Evolutionary conservation across 176 grass and related monocot genomes (phyloP).

Genomic region (Triticum monococcum): DNA sequence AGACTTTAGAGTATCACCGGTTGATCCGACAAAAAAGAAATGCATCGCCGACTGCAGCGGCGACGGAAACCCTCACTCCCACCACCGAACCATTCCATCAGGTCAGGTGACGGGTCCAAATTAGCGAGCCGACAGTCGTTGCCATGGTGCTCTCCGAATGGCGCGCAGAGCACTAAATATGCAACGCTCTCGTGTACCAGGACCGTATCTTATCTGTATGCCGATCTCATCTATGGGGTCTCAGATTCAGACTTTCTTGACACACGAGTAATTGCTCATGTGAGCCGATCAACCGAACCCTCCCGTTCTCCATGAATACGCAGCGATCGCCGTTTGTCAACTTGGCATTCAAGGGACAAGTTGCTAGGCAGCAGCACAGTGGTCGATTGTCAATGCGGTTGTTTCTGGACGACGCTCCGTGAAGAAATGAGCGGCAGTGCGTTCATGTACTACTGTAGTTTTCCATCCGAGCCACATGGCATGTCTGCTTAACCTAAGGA

Average conservation of each 20-base stretch:
- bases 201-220: neutral
- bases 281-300: neutral
- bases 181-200: neutral
- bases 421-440: neutral
- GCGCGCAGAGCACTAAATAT: neutral
- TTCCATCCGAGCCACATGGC: neutral
- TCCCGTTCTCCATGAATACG: neutral
- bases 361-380: neutral
- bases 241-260: neutral
- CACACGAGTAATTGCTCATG: neutral
- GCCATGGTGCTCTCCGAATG: neutral
- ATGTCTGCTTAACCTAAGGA: neutral
- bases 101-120: too few species aligned
- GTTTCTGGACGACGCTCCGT: neutral
- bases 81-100: too few species aligned
- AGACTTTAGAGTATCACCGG: too few species aligned
- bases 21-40: too few species aligned
- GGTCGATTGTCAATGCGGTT: neutral
- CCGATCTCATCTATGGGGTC: neutral
- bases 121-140: neutral
- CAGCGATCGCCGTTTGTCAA: neutral
- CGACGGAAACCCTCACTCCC: neutral
- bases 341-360: constrained; percentile 1
- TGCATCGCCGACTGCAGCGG: neutral
- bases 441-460: neutral